Evolutionary conservation across 805 yeast genomes (phyloP).

Genomic region (Hanseniaspora vineae): DNA sequence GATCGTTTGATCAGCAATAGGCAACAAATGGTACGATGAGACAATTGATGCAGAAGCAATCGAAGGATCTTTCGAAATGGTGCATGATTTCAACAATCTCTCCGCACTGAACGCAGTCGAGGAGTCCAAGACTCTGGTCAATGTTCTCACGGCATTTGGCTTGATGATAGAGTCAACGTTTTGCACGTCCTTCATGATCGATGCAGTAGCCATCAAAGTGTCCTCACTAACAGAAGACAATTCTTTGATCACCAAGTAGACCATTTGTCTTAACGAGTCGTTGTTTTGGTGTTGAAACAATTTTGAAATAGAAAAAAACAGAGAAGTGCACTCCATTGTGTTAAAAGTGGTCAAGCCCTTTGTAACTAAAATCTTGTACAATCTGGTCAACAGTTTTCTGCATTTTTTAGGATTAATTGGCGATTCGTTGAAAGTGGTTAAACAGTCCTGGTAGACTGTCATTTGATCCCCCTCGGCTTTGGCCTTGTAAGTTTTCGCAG

Average conservation of each 20-base stretch:
- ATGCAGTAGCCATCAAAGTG: conserved; percentile 93
- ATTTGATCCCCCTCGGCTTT: conserved; percentile 87
- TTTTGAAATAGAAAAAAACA: conserved; percentile 89
- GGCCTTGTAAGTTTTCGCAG: conserved; percentile 68
- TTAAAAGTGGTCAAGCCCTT: conserved; percentile 41
- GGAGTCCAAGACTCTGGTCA: conserved; percentile 79
- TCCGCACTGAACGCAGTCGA: conserved; percentile 89
- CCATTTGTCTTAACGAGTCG: conserved; percentile 76
- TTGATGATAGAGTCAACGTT: conserved; percentile 73
- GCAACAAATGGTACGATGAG: conserved; percentile 79
- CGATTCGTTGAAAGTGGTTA: conserved; percentile 81
- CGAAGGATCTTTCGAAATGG: conserved; percentile 80
- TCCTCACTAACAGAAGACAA: conserved; percentile 75
- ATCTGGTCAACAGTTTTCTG: conserved; percentile 67
- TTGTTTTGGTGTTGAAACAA: conserved; percentile 86
- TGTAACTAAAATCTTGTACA: conserved; percentile 50
- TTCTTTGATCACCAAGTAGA: conserved; percentile 88
- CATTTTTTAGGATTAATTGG: conserved; percentile 83
- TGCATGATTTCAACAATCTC: conserved; percentile 80
- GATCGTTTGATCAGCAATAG: conserved; percentile 82
- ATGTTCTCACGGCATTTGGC: conserved; percentile 89
- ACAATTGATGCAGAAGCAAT: conserved; percentile 91
- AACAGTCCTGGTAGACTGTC: conserved; percentile 94
- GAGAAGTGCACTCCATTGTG: conserved; percentile 75
- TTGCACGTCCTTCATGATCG: conserved; percentile 96